Evolutionary conservation across 2,329 filamentous ascomycete species (phyloP).

Genomic region (Botrytis porri): DNA sequence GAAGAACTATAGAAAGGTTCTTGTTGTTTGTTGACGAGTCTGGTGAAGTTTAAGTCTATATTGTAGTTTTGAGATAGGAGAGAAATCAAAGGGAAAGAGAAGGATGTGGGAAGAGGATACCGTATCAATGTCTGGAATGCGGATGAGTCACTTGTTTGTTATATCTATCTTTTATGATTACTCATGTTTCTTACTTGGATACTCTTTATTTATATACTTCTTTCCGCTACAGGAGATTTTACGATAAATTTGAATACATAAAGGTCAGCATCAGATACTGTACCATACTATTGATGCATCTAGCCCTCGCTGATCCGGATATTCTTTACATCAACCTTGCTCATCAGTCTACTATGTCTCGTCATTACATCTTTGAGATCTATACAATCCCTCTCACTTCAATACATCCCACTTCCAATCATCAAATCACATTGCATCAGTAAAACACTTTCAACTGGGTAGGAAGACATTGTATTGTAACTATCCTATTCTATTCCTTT

Average conservation of each 20-base stretch:
- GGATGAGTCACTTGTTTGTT: neutral
- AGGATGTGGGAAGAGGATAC: rapidly evolving
- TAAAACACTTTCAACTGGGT: neutral
- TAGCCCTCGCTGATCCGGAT: neutral
- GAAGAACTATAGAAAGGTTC: neutral
- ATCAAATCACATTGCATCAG: neutral
- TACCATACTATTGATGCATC: neutral
- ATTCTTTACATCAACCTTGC: neutral
- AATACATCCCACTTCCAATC: neutral
- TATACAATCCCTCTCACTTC: neutral
- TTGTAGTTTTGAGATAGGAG: rapidly evolving
- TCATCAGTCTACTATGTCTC: neutral
- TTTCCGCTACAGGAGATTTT: rapidly evolving
- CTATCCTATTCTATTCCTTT: conserved; percentile 2
- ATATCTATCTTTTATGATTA: neutral
- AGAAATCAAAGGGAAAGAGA: neutral
- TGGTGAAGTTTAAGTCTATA: rapidly evolving
- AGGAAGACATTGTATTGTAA: neutral
- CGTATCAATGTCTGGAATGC: neutral
- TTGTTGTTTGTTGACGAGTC: rapidly evolving
- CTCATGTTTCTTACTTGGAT: neutral
- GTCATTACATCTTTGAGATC: neutral
- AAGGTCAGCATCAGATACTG: neutral
- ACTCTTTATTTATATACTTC: neutral
- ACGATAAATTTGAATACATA: neutral